phyloP scores from a whole-genome alignment of 2,329 filamentous ascomycete species.

The Periglandula ipomoeae region DNA sequence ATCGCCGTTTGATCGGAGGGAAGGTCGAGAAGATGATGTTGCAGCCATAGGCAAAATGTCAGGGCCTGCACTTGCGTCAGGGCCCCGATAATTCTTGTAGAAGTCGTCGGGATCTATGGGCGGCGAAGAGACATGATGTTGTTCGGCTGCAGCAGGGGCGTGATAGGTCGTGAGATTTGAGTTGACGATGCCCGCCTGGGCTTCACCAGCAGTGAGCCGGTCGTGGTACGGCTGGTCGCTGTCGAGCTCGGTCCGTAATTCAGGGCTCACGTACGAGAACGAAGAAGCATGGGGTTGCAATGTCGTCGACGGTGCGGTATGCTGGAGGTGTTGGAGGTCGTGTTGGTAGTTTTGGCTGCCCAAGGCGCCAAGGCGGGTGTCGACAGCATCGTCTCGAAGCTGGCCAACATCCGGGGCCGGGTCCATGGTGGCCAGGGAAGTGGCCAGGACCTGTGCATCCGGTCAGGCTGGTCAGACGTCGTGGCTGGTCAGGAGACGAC shows the following conservation, averaged over 20 bases:
- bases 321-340: slow-evolving; percentile 19
- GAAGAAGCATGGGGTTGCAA: slow-evolving; percentile 1
- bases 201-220: slow-evolving; percentile 5
- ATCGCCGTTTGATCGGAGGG: slow-evolving; percentile 41
- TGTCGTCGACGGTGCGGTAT: slow-evolving; percentile 12
- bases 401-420: slow-evolving; percentile 23
- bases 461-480: slow-evolving; percentile 32
- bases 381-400: slow-evolving; percentile 10
- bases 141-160: slow-evolving; percentile 14
- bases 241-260: slow-evolving; percentile 5
- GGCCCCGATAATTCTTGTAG: slow-evolving; percentile 40
- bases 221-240: slow-evolving; percentile 9
- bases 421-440: slow-evolving; percentile 15
- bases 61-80: slow-evolving; percentile 24
- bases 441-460: slow-evolving; percentile 35
- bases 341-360: slow-evolving; percentile 16
- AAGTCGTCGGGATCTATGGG: slow-evolving; percentile 45
- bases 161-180: slow-evolving; percentile 5
- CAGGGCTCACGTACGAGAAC: neutral
- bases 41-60: slow-evolving; percentile 28
- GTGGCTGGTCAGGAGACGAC: slow-evolving; percentile 30
- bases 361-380: slow-evolving; percentile 10
- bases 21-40: slow-evolving; percentile 28
- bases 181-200: neutral
- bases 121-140: slow-evolving; percentile 30